Evolutionary conservation across 768 basidiomycete genomes (phyloP), one percentile per base, ranked within the genome.

Genomic region (Boletus rex-veris): DNA sequence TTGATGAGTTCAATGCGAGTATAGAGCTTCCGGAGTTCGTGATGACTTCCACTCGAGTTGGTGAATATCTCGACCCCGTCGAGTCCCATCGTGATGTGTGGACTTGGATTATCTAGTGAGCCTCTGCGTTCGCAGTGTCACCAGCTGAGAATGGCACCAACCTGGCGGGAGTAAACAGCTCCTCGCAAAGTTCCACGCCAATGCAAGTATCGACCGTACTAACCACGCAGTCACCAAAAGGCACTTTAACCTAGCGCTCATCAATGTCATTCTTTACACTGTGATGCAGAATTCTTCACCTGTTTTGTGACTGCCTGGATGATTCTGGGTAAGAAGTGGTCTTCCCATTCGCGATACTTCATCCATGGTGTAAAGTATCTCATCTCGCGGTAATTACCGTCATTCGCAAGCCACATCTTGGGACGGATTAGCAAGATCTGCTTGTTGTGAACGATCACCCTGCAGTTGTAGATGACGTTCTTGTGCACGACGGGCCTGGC

Each of bases 351-450:
- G 30, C 86, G 81, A 65, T 90, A 90, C 67, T 94, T 96, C 65
- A 76, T 74, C 96, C 97, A 99, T 0, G 97, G 94, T 3, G 96
- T 93, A 64, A 99, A 99, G 69, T 92, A 91, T 14, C 89, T 75
- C 63, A 88, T 74, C 68, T 87, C 85, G 26, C 97, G 88, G 70
- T 99, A 99, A 66, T 98, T 98, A 4, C 97, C 97, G 63, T 97
- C 93, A 66, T 98, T 98, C 2, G 97, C 97, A 42, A 99, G 78
- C 97, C 97, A 99, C 95, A 99, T 95, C 76, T 98, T 99, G 0
- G 97, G 97, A 21, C 97, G 85, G 58, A 99, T 98, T 58, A 98
- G 83, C 1, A 98, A 73, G 55, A 99, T 94, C 73, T 91, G 81
- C 51, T 83, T 79, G 72, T 94, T 79, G 65, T 92, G 81, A 40